Conservation (phyloP, 768 basidiomycete genomes). For the Termitomyces sp. region DNA sequence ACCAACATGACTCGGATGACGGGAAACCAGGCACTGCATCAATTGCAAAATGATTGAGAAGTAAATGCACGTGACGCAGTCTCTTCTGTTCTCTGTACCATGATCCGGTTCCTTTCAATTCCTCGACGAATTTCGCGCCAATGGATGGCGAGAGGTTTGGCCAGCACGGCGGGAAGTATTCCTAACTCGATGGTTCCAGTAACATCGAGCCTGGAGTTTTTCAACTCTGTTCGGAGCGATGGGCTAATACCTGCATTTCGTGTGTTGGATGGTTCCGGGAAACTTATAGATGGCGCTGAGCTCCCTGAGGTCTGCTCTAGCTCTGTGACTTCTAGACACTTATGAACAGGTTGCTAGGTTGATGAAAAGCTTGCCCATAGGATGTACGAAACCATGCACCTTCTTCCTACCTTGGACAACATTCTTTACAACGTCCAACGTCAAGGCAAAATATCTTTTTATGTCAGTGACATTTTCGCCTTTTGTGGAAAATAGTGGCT, state of each 20-base stretch:
- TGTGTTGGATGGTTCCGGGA: constrained; percentile 76
- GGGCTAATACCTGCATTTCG: constrained; percentile 81
- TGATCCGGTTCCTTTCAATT: constrained; percentile 21
- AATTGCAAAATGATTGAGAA: not conserved
- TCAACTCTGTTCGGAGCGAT: constrained; percentile 67
- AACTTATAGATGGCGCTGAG: constrained; percentile 66
- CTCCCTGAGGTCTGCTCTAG: constrained; percentile 56
- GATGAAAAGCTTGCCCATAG: constrained; percentile 61
- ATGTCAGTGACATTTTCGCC: constrained; percentile 42
- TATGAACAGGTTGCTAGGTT: constrained; percentile 36
- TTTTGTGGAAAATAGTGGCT: not conserved
- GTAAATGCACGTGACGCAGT: constrained; percentile 17
- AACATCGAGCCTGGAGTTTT: constrained; percentile 66
- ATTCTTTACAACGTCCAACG: constrained; percentile 89
- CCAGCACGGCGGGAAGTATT: constrained; percentile 22
- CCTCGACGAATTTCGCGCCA: constrained; percentile 16
- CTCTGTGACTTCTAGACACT: not conserved
- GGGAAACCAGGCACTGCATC: not conserved
- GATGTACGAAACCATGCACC: constrained; percentile 76
- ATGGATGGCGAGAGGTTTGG: constrained; percentile 13
- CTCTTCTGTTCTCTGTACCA: constrained; percentile 15
- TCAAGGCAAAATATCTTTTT: constrained; percentile 90
- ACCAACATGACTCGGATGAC: not conserved
- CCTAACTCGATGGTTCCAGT: constrained; percentile 55
- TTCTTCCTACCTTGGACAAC: constrained; percentile 81